Evolutionary conservation across 305 asterid genomes (phyloP), one percentile per base, ranked within the genome.

Genomic region (Solanum aculeatissimum): DNA sequence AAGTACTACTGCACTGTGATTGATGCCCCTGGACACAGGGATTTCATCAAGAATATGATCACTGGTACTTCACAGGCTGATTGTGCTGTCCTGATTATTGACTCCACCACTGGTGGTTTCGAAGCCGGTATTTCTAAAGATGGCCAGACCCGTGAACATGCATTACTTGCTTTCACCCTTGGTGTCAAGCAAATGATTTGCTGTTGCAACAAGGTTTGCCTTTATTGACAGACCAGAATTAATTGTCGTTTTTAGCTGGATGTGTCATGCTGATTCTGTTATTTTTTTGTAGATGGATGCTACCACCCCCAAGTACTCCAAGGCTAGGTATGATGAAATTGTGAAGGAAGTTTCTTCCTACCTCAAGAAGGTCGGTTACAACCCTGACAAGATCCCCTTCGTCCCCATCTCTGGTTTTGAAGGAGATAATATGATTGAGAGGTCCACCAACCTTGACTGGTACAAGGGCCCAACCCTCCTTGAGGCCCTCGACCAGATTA

Each of bases 151-250:
- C 91, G 89, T 66, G 91, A 89, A 86, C 91, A 88, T 13, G 90
- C 90, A 0, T 75, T 90, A 86, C 91, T 90, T 84, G 91, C 93
- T 75, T 90, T 90, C 89, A 90, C 93, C 42, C 91, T 90, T 35
- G 93, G 93, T 68, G 93, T 91, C 62, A 89, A 87, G 87, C 93
- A 91, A 29, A 91, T 91, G 92, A 91, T 91, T 49, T 91, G 93
- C 69, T 90, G 93, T 68, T 90, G 93, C 45, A 91, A 89, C 92
- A 91, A 91, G 90, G 93, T 89, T 43, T 42, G 49, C 15, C 47
- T 45, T 42, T 10, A n/a, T 8, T 1, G 4, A 42, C 42, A 1
- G 25, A 4, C 1, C 3, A 16, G 38, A 23, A 27, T 77, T 32
- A 3, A 14, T 47, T 43, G 21, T 12, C 7, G 3, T 25, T 10